Evolutionary conservation across 345 rosid species (phyloP).

Genomic region (sweet orange (Citrus sinensis)): DVS_A1.0 CM039169.1:28361001-28361500

Average conservation of each 20-base stretch:
- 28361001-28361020: conserved; percentile 25
- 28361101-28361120: conserved; percentile 11
- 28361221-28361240: neutral
- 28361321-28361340: too few species aligned
- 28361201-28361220: neutral
- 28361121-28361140: conserved; percentile 35
- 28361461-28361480: too few species aligned
- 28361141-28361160: conserved; percentile 40
- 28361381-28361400: too few species aligned
- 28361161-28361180: neutral
- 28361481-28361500: too few species aligned
- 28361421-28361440: neutral
- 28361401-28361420: too few species aligned
- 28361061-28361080: conserved; percentile 17
- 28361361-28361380: neutral
- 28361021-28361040: conserved; percentile 22
- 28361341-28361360: too few species aligned
- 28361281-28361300: too few species aligned
- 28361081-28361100: conserved; percentile 22
- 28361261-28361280: too few species aligned
- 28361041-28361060: conserved; percentile 22
- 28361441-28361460: too few species aligned
- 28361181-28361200: neutral
- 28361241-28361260: too few species aligned
- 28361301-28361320: too few species aligned